phyloP scores from a whole-genome alignment of 1,284 basidiomycete genomes.

The Clitocybe nebularis region DNA sequence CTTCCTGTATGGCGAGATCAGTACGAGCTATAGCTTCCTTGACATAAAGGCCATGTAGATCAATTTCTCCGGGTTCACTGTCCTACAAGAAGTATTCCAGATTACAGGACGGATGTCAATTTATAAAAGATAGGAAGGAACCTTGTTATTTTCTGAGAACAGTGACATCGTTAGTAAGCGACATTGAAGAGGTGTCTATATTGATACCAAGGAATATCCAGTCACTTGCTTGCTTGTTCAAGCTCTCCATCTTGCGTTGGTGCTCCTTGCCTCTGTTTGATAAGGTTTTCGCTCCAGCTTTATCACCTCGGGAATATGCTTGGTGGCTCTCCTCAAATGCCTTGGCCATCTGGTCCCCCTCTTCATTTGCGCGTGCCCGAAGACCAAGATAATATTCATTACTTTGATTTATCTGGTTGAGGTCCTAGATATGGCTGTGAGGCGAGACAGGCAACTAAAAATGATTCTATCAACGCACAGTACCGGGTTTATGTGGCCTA shows the following conservation, averaged over 20 bases:
- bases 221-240: slow-evolving; percentile 83
- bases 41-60: slow-evolving; percentile 91
- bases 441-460: not conserved
- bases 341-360: slow-evolving; percentile 71
- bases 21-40: slow-evolving; percentile 83
- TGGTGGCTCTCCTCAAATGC: slow-evolving; percentile 64
- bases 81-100: slow-evolving; percentile 45
- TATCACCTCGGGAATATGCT: slow-evolving; percentile 70
- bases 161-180: slow-evolving; percentile 5
- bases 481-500: not conserved
- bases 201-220: slow-evolving; percentile 81
- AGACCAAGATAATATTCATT: slow-evolving; percentile 67
- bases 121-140: slow-evolving; percentile 23
- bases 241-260: slow-evolving; percentile 72
- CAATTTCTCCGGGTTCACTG: slow-evolving; percentile 71
- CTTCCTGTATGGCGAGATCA: slow-evolving; percentile 68
- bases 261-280: slow-evolving; percentile 83
- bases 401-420: slow-evolving; percentile 64
- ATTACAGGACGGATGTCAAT: no score
- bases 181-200: slow-evolving; percentile 1
- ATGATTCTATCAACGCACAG: not conserved
- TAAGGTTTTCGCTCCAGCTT: slow-evolving; percentile 79
- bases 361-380: slow-evolving; percentile 69
- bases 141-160: slow-evolving; percentile 76
- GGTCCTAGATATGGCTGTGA: slow-evolving; percentile 38